Conservation (phyloP, 2,329 filamentous ascomycete genomes). For the Blastomyces gilchristii region DNA sequence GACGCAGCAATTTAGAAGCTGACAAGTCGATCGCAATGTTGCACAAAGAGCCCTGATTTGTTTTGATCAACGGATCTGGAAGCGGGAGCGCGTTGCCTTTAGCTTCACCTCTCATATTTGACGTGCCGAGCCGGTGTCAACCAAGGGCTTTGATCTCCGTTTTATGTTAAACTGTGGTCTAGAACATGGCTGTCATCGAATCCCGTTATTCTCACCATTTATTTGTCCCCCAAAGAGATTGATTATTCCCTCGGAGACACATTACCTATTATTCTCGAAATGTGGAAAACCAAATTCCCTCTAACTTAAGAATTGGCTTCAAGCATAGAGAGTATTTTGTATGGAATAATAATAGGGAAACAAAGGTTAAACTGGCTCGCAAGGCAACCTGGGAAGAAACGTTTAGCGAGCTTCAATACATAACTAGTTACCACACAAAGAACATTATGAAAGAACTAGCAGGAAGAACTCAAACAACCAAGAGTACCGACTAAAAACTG, state of each 20-base stretch:
- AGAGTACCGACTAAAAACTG: no score
- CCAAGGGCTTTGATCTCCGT: not conserved
- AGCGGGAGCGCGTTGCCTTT: not conserved
- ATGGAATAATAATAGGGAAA: not conserved
- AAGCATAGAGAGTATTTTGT: no score
- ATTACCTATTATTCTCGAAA: not conserved
- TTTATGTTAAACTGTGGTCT: not conserved
- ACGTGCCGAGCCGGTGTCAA: not conserved
- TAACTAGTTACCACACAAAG: no score
- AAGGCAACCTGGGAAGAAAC: not conserved
- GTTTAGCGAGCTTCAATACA: no score
- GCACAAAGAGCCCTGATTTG: not conserved
- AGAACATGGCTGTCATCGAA: not conserved
- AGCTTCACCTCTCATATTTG: not conserved
- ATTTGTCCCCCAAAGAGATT: not conserved
- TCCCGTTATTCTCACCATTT: not conserved
- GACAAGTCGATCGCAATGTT: not conserved
- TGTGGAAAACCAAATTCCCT: not conserved
- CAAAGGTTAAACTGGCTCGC: not conserved
- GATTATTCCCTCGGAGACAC: not conserved
- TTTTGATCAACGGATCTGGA: not conserved
- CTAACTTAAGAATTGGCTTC: not conserved
- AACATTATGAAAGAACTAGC: no score
- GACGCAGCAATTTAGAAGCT: not conserved
- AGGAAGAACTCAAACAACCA: no score